These are phyloP conservation scores for Dothiorella sarmentorum DNA, from an alignment of 2,329 filamentous ascomycete genomes.

Conservation along the genomic window DNA sequence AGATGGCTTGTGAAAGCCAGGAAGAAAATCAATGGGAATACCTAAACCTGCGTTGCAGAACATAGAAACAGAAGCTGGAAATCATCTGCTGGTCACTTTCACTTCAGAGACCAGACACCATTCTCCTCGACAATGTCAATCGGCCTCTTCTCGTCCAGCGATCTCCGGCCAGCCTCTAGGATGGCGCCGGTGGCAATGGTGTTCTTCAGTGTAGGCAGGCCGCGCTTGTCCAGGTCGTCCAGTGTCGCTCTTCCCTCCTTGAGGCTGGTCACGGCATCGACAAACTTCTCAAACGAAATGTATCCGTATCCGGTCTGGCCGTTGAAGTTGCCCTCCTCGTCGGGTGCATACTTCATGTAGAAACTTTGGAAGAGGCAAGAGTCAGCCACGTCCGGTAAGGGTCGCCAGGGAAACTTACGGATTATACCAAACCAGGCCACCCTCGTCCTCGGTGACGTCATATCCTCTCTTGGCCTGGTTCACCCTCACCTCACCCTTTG, in stretches of 20 bases:
- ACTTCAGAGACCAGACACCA: constrained; percentile 66
- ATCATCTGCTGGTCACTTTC: constrained; percentile 16
- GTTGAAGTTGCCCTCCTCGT: constrained; percentile 91
- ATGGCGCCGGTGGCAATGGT: constrained; percentile 91
- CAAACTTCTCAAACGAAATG: constrained; percentile 92
- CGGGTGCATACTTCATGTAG: constrained; percentile 91
- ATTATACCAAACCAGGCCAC: constrained; percentile 77
- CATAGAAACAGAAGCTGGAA: background rate
- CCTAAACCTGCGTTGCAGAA: background rate
- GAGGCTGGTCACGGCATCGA: constrained; percentile 76
- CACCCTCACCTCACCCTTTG: constrained; percentile 78
- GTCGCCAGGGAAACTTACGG: too few relatives aligned
- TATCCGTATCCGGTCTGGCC: constrained; percentile 92
- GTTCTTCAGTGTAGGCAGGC: constrained; percentile 80
- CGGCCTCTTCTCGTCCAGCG: constrained; percentile 76
- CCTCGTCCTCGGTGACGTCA: constrained; percentile 82
- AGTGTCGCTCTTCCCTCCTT: constrained; percentile 71
- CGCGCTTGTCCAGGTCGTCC: constrained; percentile 73
- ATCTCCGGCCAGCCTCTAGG: constrained; percentile 78
- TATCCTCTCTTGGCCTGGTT: constrained; percentile 95
- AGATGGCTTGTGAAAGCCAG: background rate
- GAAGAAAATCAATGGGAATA: background rate
- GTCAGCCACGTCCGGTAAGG: background rate
- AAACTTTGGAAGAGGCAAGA: constrained; percentile 49
- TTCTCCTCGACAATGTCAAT: constrained; percentile 68